These are phyloP conservation scores for Salix koriyanagi DNA, from an alignment of 345 rosid species.

Conservation along the genomic window DNA sequence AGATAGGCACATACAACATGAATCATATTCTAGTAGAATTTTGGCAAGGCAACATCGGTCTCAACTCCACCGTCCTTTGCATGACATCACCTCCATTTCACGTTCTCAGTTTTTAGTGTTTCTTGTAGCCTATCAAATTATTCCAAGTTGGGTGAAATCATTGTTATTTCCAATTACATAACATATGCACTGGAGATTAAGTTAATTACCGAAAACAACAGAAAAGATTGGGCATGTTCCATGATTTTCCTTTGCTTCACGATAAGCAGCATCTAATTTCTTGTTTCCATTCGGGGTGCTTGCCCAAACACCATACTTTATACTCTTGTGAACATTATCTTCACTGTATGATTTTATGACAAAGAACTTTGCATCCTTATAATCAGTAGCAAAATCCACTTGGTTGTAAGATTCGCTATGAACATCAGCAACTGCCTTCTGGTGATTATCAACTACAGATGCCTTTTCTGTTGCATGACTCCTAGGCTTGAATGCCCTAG, in stretches of 20 bases:
- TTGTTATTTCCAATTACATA: background rate
- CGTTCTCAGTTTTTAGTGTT: background rate
- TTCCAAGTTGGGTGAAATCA: background rate
- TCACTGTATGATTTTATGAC: slow-evolving; percentile 87
- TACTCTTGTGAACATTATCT: slow-evolving; percentile 86
- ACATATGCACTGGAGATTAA: slow-evolving; percentile 4
- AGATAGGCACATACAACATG: background rate
- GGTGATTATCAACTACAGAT: slow-evolving; percentile 19
- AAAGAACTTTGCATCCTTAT: slow-evolving; percentile 66
- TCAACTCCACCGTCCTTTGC: background rate
- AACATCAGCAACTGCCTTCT: slow-evolving; percentile 22
- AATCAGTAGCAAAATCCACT: slow-evolving; percentile 45
- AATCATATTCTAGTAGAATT: background rate
- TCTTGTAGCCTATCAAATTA: background rate
- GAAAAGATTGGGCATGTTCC: slow-evolving; percentile 55
- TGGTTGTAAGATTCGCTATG: slow-evolving; percentile 28
- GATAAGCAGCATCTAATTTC: slow-evolving; percentile 74
- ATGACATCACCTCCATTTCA: background rate
- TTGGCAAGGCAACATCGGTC: background rate
- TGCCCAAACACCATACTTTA: slow-evolving; percentile 88
- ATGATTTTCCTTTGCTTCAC: slow-evolving; percentile 57
- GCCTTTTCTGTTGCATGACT: slow-evolving; percentile 23
- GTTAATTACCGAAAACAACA: slow-evolving; percentile 66
- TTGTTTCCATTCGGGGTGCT: slow-evolving; percentile 82
- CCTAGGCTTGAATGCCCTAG: slow-evolving; percentile 50